phyloP scores from a whole-genome alignment of 495 filamentous ascomycete species.

The Penicillium atrosanguineum region DNA sequence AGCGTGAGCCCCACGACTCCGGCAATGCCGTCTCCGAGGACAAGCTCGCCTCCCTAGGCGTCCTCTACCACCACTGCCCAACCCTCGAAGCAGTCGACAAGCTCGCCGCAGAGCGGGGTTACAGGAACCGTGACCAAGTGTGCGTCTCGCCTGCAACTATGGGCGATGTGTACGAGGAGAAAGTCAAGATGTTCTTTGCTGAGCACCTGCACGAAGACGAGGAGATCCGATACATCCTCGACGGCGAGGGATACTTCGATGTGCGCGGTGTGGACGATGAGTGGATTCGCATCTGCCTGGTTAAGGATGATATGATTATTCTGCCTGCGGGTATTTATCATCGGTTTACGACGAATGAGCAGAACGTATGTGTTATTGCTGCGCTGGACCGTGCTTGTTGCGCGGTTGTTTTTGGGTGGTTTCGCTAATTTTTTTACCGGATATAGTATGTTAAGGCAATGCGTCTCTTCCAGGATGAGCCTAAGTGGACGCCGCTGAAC shows the following conservation, averaged over 20 bases:
- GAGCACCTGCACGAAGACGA: constrained; percentile 99
- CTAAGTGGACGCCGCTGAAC: constrained; percentile 96
- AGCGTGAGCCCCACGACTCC: constrained; percentile 86
- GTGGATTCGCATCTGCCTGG: constrained; percentile 83
- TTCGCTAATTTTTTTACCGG: constrained; percentile 15
- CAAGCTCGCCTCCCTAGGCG: constrained; percentile 70
- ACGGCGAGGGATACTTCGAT: constrained; percentile 90
- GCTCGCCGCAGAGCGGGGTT: constrained; percentile 71
- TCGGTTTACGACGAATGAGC: constrained; percentile 88
- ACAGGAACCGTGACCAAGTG: constrained; percentile 94
- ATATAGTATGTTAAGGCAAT: constrained; percentile 89
- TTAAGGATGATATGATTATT: constrained; percentile 74
- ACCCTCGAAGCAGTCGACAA: constrained; percentile 62
- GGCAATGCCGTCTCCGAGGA: constrained; percentile 57
- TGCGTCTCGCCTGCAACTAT: constrained; percentile 83
- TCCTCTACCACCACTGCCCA: constrained; percentile 70
- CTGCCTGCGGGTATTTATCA: constrained; percentile 97
- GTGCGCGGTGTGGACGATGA: constrained; percentile 68
- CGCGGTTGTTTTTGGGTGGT: not conserved
- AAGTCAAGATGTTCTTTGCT: constrained; percentile 88
- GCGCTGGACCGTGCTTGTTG: not conserved
- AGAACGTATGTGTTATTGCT: constrained; percentile 64
- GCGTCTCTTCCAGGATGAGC: constrained; percentile 97
- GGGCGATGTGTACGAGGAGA: constrained; percentile 77
- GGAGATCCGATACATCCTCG: constrained; percentile 96